phyloP scores from a whole-genome alignment of 1,284 basidiomycete genomes.

The Puccinia brachypodii region DNA sequence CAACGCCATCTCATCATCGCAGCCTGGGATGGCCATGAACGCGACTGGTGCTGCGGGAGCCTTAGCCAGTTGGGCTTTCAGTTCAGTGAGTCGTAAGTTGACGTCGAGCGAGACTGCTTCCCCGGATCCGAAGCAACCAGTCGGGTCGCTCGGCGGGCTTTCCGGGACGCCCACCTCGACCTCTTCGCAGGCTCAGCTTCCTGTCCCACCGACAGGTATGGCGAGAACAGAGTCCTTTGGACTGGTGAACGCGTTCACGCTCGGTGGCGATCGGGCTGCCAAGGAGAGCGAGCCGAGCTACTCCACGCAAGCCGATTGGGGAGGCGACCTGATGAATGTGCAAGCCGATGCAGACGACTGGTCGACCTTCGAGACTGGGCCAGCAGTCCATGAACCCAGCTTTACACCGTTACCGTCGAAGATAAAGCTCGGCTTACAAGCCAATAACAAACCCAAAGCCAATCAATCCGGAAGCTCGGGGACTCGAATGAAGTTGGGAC shows the following conservation, averaged over 20 bases:
- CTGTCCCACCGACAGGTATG: neutral
- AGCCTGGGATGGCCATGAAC: conserved; percentile 70
- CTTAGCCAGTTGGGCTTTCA: conserved; percentile 90
- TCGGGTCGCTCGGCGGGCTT: conserved; percentile 61
- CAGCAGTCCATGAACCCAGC: conserved; percentile 31
- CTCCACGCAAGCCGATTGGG: conserved; percentile 64
- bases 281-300: conserved; percentile 62
- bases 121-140: conserved; percentile 65
- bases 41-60: conserved; percentile 86
- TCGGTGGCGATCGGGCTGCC: conserved; percentile 58
- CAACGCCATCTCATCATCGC: conserved; percentile 50
- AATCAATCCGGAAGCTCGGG: neutral
- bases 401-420: conserved; percentile 40
- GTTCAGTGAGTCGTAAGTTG: conserved; percentile 65
- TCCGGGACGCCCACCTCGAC: conserved; percentile 53
- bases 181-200: neutral
- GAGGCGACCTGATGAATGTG: conserved; percentile 80
- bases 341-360: conserved; percentile 88
- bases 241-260: neutral
- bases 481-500: conserved; percentile 24
- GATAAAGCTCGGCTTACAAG: conserved; percentile 26
- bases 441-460: neutral
- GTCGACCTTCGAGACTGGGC: conserved; percentile 56
- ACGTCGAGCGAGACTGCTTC: conserved; percentile 28
- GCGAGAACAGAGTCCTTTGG: neutral